phyloP scores from a whole-genome alignment of 2,329 filamentous ascomycete species.

The Kalmusia sp. region DNA sequence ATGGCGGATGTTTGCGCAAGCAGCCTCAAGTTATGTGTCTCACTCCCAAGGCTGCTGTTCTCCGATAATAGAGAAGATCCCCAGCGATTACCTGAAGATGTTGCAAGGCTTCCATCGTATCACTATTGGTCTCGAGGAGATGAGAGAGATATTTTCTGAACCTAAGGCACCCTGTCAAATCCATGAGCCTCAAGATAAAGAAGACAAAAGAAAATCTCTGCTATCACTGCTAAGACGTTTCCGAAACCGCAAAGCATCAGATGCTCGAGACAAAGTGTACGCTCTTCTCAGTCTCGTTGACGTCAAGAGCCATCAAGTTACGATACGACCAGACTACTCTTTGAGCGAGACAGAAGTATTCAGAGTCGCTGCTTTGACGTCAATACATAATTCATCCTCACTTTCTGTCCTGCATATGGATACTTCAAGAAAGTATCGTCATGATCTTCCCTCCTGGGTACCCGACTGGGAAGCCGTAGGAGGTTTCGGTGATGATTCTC shows the following conservation, averaged over 20 bases:
- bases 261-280: constrained; percentile 27
- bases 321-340: constrained; percentile 17
- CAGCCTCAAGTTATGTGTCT: background rate
- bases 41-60: constrained; percentile 10
- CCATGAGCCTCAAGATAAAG: too few relatives aligned
- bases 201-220: background rate
- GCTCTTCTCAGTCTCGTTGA: constrained; percentile 18
- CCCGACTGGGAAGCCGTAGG: constrained; percentile 26
- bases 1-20: constrained; percentile 15
- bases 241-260: constrained; percentile 20
- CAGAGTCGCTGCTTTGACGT: constrained; percentile 8
- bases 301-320: background rate
- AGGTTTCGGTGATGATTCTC: constrained; percentile 1
- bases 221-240: constrained; percentile 9
- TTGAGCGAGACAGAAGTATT: constrained; percentile 15
- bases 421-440: constrained; percentile 18
- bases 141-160: background rate
- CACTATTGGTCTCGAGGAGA: background rate
- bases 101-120: background rate
- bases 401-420: constrained; percentile 20
- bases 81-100: constrained; percentile 1
- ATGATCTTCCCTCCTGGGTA: constrained; percentile 30
- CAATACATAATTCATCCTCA: constrained; percentile 3
- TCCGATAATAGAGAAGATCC: background rate
- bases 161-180: background rate